phyloP scores from a whole-genome alignment of 2,329 filamentous ascomycete species.

The Alternaria conjuncta region DNA sequence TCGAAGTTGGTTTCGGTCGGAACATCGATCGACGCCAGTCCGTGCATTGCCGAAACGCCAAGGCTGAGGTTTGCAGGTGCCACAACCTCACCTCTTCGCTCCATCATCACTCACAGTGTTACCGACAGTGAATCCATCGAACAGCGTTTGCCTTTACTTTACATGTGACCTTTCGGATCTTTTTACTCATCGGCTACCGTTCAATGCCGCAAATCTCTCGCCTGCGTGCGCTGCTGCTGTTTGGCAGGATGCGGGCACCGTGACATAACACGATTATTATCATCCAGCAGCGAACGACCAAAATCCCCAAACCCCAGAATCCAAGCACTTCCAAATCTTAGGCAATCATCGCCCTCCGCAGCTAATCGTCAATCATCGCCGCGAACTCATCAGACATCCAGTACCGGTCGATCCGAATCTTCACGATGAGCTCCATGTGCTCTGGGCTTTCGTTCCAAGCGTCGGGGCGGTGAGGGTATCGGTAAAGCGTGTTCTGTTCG shows the following conservation, averaged over 20 bases:
- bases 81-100: conserved; percentile 12
- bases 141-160: background rate
- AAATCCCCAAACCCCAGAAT: background rate
- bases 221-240: background rate
- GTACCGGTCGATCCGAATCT: conserved; percentile 15
- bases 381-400: conserved; percentile 32
- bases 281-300: background rate
- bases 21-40: conserved; percentile 9
- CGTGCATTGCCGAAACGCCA: conserved; percentile 19
- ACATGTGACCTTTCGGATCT: no score
- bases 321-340: no score
- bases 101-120: conserved; percentile 2
- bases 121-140: background rate
- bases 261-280: background rate
- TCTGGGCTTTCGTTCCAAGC: conserved; percentile 33
- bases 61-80: conserved; percentile 20
- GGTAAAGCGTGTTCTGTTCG: conserved; percentile 23
- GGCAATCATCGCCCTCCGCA: background rate
- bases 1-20: conserved; percentile 28
- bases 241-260: background rate
- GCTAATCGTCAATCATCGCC: conserved; percentile 7
- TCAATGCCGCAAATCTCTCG: background rate
- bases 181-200: background rate
- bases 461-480: conserved; percentile 6
- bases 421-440: conserved; percentile 31